Conservation (phyloP, 2,329 filamentous ascomycete genomes). For the Colletotrichum magnum region DNA sequence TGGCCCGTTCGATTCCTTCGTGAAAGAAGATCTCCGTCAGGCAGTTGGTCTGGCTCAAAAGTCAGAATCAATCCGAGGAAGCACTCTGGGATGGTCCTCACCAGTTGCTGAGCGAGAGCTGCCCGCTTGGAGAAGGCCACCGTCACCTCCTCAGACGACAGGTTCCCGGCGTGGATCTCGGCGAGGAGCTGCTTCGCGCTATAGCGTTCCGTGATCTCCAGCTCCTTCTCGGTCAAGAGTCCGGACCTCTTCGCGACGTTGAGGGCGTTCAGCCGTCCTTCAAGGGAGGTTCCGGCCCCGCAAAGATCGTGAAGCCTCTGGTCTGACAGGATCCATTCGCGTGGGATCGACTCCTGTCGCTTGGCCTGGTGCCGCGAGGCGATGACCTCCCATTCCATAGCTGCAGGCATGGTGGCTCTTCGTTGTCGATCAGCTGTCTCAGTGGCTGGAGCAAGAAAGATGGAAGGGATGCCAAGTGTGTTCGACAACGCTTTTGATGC, state of each 20-base stretch:
- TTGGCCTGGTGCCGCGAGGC: constrained; percentile 34
- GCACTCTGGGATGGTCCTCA: not conserved
- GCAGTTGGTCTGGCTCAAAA: constrained; percentile 50
- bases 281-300: constrained; percentile 25
- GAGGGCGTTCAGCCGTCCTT: constrained; percentile 37
- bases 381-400: constrained; percentile 32
- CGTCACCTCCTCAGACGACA: constrained; percentile 45
- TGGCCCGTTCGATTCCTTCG: constrained; percentile 60
- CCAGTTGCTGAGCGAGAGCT: constrained; percentile 47
- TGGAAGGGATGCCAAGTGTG: not conserved
- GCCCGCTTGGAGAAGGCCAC: constrained; percentile 47
- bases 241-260: constrained; percentile 26
- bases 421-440: not conserved
- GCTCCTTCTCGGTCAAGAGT: constrained; percentile 42
- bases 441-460: not conserved
- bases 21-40: constrained; percentile 65
- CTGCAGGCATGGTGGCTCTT: not conserved
- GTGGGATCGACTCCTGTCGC: constrained; percentile 37
- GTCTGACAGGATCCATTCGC: constrained; percentile 33
- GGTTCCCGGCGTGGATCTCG: constrained; percentile 37
- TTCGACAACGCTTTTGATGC: not conserved
- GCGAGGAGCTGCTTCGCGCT: constrained; percentile 38
- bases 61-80: no score
- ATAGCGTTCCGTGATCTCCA: constrained; percentile 43
- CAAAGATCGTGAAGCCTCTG: constrained; percentile 19